These are phyloP conservation scores for Gaultheria prostrata DNA, from an alignment of 148 eudicot genomes.

Conservation along the genomic window DNA sequence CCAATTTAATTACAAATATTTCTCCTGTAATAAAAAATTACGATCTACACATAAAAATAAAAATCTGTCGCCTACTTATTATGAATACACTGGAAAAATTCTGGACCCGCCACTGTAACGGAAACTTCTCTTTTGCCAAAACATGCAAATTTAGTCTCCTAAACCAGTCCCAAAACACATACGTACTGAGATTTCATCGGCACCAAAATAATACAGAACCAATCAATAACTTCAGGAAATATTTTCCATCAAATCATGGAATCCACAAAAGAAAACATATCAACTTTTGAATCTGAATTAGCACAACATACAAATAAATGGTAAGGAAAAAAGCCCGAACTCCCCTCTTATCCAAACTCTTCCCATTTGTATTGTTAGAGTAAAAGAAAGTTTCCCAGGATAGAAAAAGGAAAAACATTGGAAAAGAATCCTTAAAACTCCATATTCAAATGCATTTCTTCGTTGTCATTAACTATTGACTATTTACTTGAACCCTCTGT, in stretches of 20 bases:
- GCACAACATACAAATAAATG: constrained; percentile 7
- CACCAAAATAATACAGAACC: neutral
- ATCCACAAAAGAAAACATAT: neutral
- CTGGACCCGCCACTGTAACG: too few relatives aligned
- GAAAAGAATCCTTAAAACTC: neutral
- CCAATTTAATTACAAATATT: too few relatives aligned
- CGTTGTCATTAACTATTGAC: neutral
- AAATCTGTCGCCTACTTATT: too few relatives aligned
- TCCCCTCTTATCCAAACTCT: neutral
- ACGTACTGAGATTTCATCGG: neutral
- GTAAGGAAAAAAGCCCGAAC: neutral
- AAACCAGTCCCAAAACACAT: neutral
- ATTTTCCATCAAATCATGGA: neutral
- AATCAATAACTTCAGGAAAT: neutral
- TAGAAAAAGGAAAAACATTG: neutral
- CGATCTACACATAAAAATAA: too few relatives aligned
- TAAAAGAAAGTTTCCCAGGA: neutral
- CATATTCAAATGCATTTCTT: constrained; percentile 10
- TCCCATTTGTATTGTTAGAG: neutral
- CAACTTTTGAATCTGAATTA: neutral
- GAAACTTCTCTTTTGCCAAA: neutral
- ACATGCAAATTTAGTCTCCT: neutral
- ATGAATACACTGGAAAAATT: too few relatives aligned
- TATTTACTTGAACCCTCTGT: constrained; percentile 16
- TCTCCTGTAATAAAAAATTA: too few relatives aligned